Base-by-base conservation (phyloP, 352 stramenopile species). In the Phytophthora macrochlamydospora region DNA sequence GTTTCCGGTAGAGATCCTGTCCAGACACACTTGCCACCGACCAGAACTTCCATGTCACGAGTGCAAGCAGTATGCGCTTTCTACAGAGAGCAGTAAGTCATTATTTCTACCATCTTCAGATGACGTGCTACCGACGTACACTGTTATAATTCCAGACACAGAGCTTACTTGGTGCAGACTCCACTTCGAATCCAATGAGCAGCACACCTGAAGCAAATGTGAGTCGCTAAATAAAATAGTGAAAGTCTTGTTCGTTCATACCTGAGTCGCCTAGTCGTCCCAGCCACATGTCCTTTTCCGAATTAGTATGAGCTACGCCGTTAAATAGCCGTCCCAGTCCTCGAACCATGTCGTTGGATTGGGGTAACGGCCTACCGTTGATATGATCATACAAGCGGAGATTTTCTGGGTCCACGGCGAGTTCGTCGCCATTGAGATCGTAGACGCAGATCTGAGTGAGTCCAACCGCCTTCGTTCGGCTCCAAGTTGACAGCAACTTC, bases 101-200 rank as follows among this genome's bases (percentile, higher is more conserved):
- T 28, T 49, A 43, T 9, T 18, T 24, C 18, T 24, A 24, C 18
- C 18, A 24, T 24, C 18, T 24, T 24, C 18, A 24, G 18, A 24
- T 24, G 18, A 24, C 18, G 18, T 24, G 18, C 18, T 24, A 24
- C 18, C 18, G 18, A 24, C 83, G 28, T 69, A 92, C 84, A 32
- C 78, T 87, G 58, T 92, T 94, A 70, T 85, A 91, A 68, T 93
- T 94, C 87, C 87, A 94, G 1, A 94, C 57, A 32, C 87, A 92
- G 3, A 94, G 65, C 32, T 92, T 93, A 45, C 68, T 91, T 1
- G 83, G 83, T 0, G 51, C 7, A 7, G 59, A 69, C 1, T 35
- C 31, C 0, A 92, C 69, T 37, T 81, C 51, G 49, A 94, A 90
- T 14, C 51, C 69, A 31, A 94, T 71, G 40, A 92, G 64, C 2